Percentiles rank a stretch among this genome's conserved stretches.
These are phyloP conservation scores for Spinellus fusiger DNA, from an alignment of 192 early-diverging fungal genomes.

Conservation along the genomic window DNA sequence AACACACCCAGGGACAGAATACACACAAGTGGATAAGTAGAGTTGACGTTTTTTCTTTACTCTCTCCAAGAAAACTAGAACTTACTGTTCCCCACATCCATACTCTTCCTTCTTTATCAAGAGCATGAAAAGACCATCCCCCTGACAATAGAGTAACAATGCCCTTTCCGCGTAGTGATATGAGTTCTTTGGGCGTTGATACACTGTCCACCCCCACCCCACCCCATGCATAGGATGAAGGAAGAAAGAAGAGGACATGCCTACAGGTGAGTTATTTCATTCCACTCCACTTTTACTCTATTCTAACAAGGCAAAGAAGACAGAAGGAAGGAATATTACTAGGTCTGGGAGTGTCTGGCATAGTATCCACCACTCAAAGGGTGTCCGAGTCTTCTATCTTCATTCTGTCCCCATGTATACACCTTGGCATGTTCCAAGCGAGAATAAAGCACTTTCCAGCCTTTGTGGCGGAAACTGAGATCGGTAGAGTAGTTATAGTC, in stretches of 20 bases:
- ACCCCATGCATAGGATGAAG: neutral
- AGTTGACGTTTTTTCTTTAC: neutral
- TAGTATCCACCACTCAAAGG: neutral
- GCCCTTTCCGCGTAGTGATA: constrained; percentile 13
- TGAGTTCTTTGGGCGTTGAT: constrained; percentile 16
- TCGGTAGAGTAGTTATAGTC: constrained; percentile 12
- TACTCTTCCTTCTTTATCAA: constrained; percentile 21
- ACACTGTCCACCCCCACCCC: neutral
- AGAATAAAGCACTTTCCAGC: constrained; percentile 27
- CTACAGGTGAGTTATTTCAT: neutral
- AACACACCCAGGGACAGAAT: no score
- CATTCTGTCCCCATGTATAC: constrained; percentile 28
- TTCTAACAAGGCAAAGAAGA: no score
- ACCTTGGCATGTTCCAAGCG: constrained; percentile 9
- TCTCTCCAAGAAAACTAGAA: neutral
- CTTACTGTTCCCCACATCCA: constrained; percentile 29
- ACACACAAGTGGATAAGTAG: neutral
- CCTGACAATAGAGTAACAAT: constrained; percentile 31
- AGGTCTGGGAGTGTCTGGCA: no score
- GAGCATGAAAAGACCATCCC: constrained; percentile 33
- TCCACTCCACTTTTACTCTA: no score
- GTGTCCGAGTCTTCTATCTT: constrained; percentile 16
- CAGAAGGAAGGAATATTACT: no score
- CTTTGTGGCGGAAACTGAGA: constrained; percentile 13
- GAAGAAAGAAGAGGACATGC: neutral